Evolutionary conservation across 208 protist species (phyloP).

Genomic region (Blastocrithidia nonstop): DNA sequence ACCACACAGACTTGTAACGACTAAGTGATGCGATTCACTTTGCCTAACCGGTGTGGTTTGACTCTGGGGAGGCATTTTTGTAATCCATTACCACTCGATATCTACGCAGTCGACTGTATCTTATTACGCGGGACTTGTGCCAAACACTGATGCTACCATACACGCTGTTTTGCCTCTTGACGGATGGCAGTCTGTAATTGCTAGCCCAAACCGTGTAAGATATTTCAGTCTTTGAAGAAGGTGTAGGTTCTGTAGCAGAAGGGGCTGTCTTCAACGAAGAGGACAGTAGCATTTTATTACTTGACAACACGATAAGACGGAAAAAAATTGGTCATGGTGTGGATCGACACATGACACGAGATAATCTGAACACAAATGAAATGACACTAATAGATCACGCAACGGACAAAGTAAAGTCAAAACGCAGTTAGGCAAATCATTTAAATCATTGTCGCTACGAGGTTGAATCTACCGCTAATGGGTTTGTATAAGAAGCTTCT

Average conservation of each 20-base stretch:
- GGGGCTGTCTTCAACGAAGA: constrained; percentile 7
- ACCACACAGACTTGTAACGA: constrained; percentile 23
- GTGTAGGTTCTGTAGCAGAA: constrained; percentile 48
- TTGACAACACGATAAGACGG: no score
- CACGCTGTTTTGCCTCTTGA: constrained; percentile 29
- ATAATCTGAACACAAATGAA: no score
- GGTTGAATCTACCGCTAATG: no score
- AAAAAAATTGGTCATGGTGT: no score
- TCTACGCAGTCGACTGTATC: constrained; percentile 24
- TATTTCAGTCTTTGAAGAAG: constrained; percentile 43
- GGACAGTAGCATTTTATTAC: background rate
- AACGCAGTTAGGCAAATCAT: no score
- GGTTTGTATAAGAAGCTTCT: no score
- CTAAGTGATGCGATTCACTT: constrained; percentile 36
- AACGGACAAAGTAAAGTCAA: no score
- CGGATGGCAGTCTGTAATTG: constrained; percentile 33
- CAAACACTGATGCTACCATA: constrained; percentile 26
- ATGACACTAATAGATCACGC: no score
- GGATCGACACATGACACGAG: no score
- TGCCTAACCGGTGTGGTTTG: constrained; percentile 29
- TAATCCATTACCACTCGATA: constrained; percentile 29
- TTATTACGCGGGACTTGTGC: constrained; percentile 25
- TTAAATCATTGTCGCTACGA: no score
- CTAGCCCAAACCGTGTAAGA: constrained; percentile 25
- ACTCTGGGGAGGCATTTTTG: constrained; percentile 43